phyloP scores from a whole-genome alignment of 257 asterid genomes.

The Marsdenia floribunda region DNA sequence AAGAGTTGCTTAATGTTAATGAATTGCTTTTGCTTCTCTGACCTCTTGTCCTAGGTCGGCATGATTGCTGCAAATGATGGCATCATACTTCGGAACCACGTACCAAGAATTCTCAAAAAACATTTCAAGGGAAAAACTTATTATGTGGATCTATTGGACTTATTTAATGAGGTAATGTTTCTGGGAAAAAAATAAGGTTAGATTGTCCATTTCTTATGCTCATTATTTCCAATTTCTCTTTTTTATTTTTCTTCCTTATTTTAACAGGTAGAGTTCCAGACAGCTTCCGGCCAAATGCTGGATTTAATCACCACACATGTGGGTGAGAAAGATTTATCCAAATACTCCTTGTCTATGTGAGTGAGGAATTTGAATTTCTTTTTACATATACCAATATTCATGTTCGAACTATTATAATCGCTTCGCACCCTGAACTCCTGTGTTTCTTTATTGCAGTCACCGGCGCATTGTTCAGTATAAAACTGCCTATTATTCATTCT shows the following conservation, averaged over 20 bases:
- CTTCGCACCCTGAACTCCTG: background rate
- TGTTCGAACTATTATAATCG: background rate
- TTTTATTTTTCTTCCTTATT: background rate
- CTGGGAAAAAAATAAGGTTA: background rate
- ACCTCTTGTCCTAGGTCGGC: conserved; percentile 56
- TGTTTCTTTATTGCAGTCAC: conserved; percentile 53
- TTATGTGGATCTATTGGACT: conserved; percentile 77
- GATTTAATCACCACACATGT: conserved; percentile 82
- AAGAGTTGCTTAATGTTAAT: background rate
- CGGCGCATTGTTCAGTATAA: conserved; percentile 90
- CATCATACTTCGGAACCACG: conserved; percentile 77
- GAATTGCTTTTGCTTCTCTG: conserved; percentile 12
- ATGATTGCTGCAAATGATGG: conserved; percentile 90
- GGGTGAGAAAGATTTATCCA: conserved; percentile 88
- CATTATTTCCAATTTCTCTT: background rate
- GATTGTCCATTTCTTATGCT: background rate
- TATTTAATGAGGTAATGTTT: conserved; percentile 73
- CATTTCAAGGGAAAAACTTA: conserved; percentile 82
- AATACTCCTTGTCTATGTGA: conserved; percentile 76
- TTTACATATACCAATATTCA: background rate
- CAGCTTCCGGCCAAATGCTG: conserved; percentile 94
- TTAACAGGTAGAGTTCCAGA: conserved; percentile 40
- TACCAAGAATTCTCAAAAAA: conserved; percentile 85
- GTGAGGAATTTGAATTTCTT: conserved; percentile 25
- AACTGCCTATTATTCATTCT: conserved; percentile 93